Evolutionary conservation across 2,329 filamentous ascomycete genomes (phyloP).

Genomic region (Penicillium sp.): DNA sequence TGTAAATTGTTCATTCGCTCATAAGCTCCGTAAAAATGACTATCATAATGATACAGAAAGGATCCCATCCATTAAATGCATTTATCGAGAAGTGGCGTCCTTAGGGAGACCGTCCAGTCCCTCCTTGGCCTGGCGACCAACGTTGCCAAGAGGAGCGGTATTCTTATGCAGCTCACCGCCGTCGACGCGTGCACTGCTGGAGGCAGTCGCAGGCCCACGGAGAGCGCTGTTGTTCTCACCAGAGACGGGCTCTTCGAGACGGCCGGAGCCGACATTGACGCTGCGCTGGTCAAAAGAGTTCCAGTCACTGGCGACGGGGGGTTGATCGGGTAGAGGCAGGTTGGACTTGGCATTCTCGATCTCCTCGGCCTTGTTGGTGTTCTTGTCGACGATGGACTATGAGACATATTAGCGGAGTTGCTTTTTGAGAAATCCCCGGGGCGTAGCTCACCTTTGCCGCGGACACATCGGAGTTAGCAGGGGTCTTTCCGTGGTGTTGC

Average conservation of each 20-base stretch:
- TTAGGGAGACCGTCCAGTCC: constrained; percentile 52
- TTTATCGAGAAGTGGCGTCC: constrained; percentile 53
- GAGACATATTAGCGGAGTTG: background rate
- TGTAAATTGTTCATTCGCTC: constrained; percentile 11
- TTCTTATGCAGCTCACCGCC: constrained; percentile 53
- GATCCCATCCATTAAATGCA: constrained; percentile 28
- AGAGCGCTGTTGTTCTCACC: constrained; percentile 48
- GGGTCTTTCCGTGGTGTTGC: constrained; percentile 39
- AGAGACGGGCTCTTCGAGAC: constrained; percentile 51
- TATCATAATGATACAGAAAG: constrained; percentile 22
- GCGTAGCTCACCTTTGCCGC: constrained; percentile 41
- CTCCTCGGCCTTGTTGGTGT: constrained; percentile 54
- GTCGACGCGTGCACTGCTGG: constrained; percentile 47
- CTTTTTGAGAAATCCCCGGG: too few relatives aligned
- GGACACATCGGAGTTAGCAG: constrained; percentile 44
- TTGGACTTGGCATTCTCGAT: constrained; percentile 66
- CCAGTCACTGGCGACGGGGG: constrained; percentile 71
- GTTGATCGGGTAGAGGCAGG: constrained; percentile 73
- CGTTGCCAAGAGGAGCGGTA: constrained; percentile 40
- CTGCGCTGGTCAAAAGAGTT: constrained; percentile 64
- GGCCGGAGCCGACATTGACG: constrained; percentile 65
- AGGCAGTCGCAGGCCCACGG: constrained; percentile 56
- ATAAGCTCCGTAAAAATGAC: constrained; percentile 14
- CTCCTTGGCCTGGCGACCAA: constrained; percentile 61
- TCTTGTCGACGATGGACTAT: constrained; percentile 39